Evolutionary conservation across 2,329 filamentous ascomycete species (phyloP).

Genomic region (Metarhizium robertsii): DNA sequence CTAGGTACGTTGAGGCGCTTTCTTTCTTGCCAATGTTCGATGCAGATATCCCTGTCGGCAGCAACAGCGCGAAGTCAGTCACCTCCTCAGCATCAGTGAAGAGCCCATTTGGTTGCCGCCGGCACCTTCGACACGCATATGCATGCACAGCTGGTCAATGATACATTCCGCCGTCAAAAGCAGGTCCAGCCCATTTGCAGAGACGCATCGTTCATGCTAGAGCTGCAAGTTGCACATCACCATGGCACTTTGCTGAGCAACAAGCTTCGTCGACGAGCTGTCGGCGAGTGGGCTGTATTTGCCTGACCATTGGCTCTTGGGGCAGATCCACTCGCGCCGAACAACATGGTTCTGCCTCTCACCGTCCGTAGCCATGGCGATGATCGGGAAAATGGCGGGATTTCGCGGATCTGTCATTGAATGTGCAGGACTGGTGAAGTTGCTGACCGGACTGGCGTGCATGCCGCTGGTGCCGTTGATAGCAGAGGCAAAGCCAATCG

Average conservation of each 20-base stretch:
- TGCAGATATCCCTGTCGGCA: background rate
- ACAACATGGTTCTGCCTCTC: background rate
- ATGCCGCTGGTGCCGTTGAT: too few relatives aligned
- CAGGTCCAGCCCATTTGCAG: background rate
- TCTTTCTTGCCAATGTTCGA: background rate
- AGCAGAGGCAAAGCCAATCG: too few relatives aligned
- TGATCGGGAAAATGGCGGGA: background rate
- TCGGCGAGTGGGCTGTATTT: background rate
- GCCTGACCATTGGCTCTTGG: background rate
- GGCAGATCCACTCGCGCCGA: background rate
- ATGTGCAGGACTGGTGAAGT: too few relatives aligned
- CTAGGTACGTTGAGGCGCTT: slow-evolving; percentile 1
- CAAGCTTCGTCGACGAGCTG: background rate
- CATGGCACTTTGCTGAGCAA: background rate
- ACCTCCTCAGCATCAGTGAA: background rate
- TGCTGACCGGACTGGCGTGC: too few relatives aligned
- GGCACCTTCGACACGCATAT: too few relatives aligned
- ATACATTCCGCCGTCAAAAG: background rate
- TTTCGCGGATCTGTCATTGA: background rate
- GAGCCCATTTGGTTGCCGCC: too few relatives aligned
- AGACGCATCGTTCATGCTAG: background rate
- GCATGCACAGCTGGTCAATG: background rate
- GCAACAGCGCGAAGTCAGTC: background rate
- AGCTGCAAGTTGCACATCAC: background rate
- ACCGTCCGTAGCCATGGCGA: background rate